phyloP scores from a whole-genome alignment of 345 rosid genomes.

The Gossypium herbaceum region DNA sequence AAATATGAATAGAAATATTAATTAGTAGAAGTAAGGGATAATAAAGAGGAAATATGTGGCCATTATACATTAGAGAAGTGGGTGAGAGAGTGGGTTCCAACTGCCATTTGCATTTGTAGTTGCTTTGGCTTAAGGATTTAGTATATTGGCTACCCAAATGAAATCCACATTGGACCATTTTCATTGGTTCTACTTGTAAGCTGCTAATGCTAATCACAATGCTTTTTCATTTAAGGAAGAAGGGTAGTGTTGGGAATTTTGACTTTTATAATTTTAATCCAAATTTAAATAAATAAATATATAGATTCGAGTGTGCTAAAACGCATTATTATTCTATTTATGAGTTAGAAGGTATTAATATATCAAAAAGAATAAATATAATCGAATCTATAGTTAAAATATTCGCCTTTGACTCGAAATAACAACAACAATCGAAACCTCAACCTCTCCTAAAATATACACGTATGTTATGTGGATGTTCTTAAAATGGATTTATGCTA shows the following conservation, averaged over 20 bases:
- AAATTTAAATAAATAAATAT: too few relatives aligned
- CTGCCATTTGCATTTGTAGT: neutral
- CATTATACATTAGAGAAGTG: neutral
- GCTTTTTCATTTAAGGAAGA: too few relatives aligned
- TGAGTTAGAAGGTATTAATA: fast-evolving
- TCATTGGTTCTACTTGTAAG: neutral
- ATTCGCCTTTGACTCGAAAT: too few relatives aligned
- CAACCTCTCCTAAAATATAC: too few relatives aligned
- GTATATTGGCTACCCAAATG: neutral
- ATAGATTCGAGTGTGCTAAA: fast-evolving
- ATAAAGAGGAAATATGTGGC: neutral
- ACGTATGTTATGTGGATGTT: too few relatives aligned
- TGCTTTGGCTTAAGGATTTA: neutral
- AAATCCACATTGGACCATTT: constrained; percentile 6
- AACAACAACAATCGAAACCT: too few relatives aligned
- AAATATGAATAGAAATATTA: too few relatives aligned
- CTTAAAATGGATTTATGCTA: too few relatives aligned
- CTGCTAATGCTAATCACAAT: neutral
- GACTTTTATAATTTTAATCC: too few relatives aligned
- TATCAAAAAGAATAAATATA: fast-evolving
- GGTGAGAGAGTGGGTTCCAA: neutral
- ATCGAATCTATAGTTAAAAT: too few relatives aligned
- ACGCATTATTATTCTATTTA: fast-evolving
- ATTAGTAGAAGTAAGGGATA: neutral
- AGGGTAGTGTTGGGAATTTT: too few relatives aligned